phyloP scores from a whole-genome alignment of 441 rosid genomes.

The Corymbia calophylla region DNA sequence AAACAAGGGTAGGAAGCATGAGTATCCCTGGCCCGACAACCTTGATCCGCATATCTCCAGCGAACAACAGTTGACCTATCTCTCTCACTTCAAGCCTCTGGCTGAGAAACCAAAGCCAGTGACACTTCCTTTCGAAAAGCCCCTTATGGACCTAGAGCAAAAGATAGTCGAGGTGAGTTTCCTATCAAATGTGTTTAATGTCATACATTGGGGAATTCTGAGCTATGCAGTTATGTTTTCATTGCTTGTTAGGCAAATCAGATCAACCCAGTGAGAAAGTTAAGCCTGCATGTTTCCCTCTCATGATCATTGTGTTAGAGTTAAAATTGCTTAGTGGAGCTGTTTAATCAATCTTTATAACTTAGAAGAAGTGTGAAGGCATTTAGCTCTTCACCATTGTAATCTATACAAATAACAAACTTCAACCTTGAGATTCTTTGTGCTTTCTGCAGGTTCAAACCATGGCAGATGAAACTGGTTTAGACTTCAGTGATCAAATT shows the following conservation, averaged over 20 bases:
- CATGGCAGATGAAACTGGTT: constrained; percentile 19
- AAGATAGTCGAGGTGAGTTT: constrained; percentile 8
- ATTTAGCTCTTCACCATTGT: neutral
- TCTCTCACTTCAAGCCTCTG: constrained; percentile 18
- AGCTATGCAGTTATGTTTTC: neutral
- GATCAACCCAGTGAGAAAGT: neutral
- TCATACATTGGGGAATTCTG: neutral
- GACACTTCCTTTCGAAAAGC: constrained; percentile 13
- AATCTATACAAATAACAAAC: neutral
- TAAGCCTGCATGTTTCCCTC: neutral
- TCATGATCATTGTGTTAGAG: neutral
- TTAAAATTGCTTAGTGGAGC: neutral
- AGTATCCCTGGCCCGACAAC: constrained; percentile 23
- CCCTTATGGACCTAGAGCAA: constrained; percentile 11
- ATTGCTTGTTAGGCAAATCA: neutral
- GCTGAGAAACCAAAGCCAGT: constrained; percentile 17
- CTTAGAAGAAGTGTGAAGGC: neutral
- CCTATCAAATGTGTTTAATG: neutral
- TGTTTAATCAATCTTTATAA: neutral
- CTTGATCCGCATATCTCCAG: constrained; percentile 13
- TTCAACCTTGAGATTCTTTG: neutral
- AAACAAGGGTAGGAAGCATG: constrained; percentile 23
- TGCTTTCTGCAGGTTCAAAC: constrained; percentile 1
- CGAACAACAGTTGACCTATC: neutral
- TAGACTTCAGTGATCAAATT: constrained; percentile 17